These are phyloP conservation scores for Aureobasidium sp. DNA, from an alignment of 2,329 filamentous ascomycete species.

Conservation along the genomic window DNA sequence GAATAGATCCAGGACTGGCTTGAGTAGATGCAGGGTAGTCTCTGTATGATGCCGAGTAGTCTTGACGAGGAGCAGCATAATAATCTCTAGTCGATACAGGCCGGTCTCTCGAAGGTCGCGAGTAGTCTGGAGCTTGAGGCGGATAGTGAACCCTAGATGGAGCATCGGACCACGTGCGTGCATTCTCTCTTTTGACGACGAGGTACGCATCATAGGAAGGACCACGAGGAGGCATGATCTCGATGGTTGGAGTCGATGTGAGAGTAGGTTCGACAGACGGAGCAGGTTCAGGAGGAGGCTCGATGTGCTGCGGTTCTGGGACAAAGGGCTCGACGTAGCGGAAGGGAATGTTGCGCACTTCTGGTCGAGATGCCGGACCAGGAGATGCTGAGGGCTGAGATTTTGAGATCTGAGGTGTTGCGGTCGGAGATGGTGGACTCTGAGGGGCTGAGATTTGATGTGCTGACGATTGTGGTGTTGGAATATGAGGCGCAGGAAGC, in stretches of 20 bases:
- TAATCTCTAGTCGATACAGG: not conserved
- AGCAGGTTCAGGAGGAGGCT: not conserved
- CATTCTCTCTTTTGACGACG: not conserved
- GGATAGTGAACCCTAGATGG: not conserved
- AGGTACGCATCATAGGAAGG: not conserved
- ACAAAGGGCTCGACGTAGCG: not conserved
- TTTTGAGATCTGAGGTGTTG: not conserved
- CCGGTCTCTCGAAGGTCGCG: not conserved
- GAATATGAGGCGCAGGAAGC: not conserved
- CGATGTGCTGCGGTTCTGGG: not conserved
- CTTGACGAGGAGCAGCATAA: not conserved
- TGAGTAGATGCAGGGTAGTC: not conserved
- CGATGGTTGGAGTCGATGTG: not conserved
- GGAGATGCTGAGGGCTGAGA: not conserved
- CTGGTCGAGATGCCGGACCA: not conserved
- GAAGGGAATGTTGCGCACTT: not conserved
- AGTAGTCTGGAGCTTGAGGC: not conserved
- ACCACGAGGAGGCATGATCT: not conserved
- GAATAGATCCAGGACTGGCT: not conserved
- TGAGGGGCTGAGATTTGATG: not conserved
- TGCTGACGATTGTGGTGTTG: not conserved
- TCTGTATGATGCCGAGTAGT: not conserved
- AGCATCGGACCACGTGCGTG: not conserved
- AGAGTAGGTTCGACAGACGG: not conserved
- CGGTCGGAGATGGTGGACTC: not conserved